These are phyloP conservation scores for Pseudocercospora vitis DNA, from an alignment of 2,329 filamentous ascomycete genomes.

Conservation along the genomic window DNA sequence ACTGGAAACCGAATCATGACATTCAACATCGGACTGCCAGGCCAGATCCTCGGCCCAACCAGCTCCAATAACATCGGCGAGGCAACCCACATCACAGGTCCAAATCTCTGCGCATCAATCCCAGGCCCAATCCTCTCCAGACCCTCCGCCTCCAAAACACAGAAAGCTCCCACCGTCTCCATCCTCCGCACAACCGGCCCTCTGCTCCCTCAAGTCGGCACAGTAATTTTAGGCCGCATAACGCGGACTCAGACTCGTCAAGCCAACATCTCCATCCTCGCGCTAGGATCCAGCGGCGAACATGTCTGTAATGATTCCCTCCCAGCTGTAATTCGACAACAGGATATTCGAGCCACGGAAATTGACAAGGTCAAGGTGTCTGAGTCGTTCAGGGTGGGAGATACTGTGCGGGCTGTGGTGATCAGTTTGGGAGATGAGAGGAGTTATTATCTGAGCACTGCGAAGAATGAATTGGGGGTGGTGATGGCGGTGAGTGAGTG, in stretches of 20 bases:
- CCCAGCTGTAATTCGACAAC: conserved; percentile 45
- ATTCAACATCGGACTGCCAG: conserved; percentile 66
- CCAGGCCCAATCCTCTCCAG: conserved; percentile 68
- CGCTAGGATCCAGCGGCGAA: conserved; percentile 61
- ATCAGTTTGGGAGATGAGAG: conserved; percentile 85
- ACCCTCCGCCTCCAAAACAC: conserved; percentile 66
- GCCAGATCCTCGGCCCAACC: conserved; percentile 71
- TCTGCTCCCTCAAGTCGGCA: conserved; percentile 81
- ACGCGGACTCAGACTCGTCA: conserved; percentile 82
- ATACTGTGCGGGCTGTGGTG: conserved; percentile 84
- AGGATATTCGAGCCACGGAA: conserved; percentile 92
- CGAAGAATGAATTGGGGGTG: conserved; percentile 86
- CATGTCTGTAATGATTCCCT: conserved; percentile 34
- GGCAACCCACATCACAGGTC: conserved; percentile 78
- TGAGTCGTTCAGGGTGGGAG: conserved; percentile 87
- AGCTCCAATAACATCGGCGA: conserved; percentile 70
- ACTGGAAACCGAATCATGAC: conserved; percentile 10
- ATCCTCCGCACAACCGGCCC: conserved; percentile 58
- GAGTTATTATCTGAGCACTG: conserved; percentile 93
- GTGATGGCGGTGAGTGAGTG: conserved; percentile 87
- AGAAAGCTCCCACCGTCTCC: conserved; percentile 42
- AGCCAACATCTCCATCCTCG: conserved; percentile 81
- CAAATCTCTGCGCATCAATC: conserved; percentile 66
- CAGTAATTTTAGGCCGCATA: conserved; percentile 78
- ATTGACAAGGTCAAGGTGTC: conserved; percentile 92